phyloP scores from a whole-genome alignment of 2,329 filamentous ascomycete genomes.

The Ciborinia camelliae region DNA sequence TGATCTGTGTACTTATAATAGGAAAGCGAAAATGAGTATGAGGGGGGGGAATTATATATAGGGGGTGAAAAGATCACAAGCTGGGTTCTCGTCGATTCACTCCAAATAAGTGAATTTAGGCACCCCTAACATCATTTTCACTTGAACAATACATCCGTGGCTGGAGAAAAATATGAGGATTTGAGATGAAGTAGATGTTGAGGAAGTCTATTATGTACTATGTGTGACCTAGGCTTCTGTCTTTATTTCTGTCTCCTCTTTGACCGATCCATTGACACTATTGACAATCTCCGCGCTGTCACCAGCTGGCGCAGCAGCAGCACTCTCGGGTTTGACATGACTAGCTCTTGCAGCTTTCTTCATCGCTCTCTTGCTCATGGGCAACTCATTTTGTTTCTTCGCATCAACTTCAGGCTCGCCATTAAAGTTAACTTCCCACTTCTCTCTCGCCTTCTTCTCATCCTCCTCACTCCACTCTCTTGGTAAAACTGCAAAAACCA shows the following conservation, averaged over 20 bases:
- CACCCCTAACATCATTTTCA: not conserved
- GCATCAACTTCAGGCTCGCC: slow-evolving; percentile 26
- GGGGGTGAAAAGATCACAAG: too few relatives aligned
- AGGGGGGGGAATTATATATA: not conserved
- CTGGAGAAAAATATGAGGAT: not conserved
- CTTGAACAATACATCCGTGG: not conserved
- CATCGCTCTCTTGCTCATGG: slow-evolving; percentile 30
- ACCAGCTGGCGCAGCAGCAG: not conserved
- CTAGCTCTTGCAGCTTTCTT: slow-evolving; percentile 29
- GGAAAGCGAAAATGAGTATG: not conserved
- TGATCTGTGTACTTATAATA: not conserved
- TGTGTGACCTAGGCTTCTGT: not conserved
- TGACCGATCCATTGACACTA: too few relatives aligned
- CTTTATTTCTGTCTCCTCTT: not conserved
- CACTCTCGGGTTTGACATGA: not conserved
- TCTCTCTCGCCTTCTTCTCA: slow-evolving; percentile 63
- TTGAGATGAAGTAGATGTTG: not conserved
- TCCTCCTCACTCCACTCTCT: slow-evolving; percentile 80
- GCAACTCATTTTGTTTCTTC: slow-evolving; percentile 14
- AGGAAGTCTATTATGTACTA: not conserved
- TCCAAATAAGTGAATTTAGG: not conserved
- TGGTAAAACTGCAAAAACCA: slow-evolving; percentile 90
- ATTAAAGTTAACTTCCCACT: slow-evolving; percentile 45
- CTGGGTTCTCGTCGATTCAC: too few relatives aligned
- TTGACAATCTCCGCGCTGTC: not conserved